phyloP scores from a whole-genome alignment of 192 early-diverging fungal species.

The Coemansia sp. region DNA sequence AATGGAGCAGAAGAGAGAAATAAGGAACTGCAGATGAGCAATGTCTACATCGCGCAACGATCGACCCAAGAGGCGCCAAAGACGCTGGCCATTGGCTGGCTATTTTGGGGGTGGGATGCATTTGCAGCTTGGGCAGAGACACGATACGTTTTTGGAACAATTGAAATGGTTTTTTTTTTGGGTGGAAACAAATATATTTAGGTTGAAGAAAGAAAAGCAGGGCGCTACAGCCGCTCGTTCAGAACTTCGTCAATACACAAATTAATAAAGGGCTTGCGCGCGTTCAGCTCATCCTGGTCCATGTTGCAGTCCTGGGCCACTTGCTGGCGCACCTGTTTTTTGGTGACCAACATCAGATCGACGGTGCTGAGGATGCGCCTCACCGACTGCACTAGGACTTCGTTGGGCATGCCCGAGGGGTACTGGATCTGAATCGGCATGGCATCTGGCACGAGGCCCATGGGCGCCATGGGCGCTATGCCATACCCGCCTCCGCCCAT shows the following conservation, averaged over 20 bases:
- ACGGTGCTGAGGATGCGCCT: conserved; percentile 76
- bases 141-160: too few species aligned
- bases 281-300: conserved; percentile 69
- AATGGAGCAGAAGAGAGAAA: not conserved
- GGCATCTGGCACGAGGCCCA: conserved; percentile 9
- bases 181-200: not conserved
- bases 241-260: conserved; percentile 68
- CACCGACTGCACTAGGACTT: conserved; percentile 72
- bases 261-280: conserved; percentile 88
- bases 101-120: not conserved
- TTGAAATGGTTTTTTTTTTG: too few species aligned
- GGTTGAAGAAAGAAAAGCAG: not conserved
- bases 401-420: conserved; percentile 60
- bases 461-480: conserved; percentile 2
- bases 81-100: not conserved
- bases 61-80: not conserved
- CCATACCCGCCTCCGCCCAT: conserved; percentile 2
- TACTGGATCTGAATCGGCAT: conserved; percentile 27
- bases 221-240: conserved; percentile 37
- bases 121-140: too few species aligned
- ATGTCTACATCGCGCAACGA: not conserved
- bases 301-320: conserved; percentile 76
- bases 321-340: conserved; percentile 95
- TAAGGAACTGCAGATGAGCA: not conserved
- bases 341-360: conserved; percentile 98